Conservation (phyloP, 306 rosid genomes). For the Quercus glauca region DNA sequence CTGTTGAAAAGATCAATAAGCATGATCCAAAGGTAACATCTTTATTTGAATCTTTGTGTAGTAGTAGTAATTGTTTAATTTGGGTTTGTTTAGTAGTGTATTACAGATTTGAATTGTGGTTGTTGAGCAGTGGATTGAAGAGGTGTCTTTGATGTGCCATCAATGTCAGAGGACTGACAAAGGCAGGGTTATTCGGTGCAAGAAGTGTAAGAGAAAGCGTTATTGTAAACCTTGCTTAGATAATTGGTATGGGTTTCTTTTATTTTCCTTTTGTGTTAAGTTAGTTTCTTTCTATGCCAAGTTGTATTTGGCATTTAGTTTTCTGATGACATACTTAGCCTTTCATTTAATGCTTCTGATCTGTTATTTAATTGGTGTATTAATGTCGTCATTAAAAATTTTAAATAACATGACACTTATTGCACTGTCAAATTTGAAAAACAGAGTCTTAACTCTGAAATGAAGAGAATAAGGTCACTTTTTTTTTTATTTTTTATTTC, state of each 20-base stretch:
- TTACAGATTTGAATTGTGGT: no score
- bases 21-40: not conserved
- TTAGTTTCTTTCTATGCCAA: not conserved
- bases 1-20: not conserved
- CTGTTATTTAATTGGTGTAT: not conserved
- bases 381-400: no score
- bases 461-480: no score
- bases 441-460: no score
- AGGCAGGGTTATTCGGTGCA: slow-evolving; percentile 69
- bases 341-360: no score
- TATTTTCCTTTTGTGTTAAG: not conserved
- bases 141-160: slow-evolving; percentile 67
- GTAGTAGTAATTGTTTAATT: not conserved
- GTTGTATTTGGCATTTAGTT: not conserved
- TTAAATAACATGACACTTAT: no score
- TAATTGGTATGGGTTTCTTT: slow-evolving; percentile 41
- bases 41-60: not conserved
- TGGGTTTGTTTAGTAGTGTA: not conserved
- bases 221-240: slow-evolving; percentile 50
- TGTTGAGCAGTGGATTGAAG: slow-evolving; percentile 42
- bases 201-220: slow-evolving; percentile 43
- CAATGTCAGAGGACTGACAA: slow-evolving; percentile 90
- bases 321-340: no score
- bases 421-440: no score
- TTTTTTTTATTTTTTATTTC: no score